Evolutionary conservation across 148 eudicot species (phyloP).

Genomic region (Persicaria tinctoria): DNA sequence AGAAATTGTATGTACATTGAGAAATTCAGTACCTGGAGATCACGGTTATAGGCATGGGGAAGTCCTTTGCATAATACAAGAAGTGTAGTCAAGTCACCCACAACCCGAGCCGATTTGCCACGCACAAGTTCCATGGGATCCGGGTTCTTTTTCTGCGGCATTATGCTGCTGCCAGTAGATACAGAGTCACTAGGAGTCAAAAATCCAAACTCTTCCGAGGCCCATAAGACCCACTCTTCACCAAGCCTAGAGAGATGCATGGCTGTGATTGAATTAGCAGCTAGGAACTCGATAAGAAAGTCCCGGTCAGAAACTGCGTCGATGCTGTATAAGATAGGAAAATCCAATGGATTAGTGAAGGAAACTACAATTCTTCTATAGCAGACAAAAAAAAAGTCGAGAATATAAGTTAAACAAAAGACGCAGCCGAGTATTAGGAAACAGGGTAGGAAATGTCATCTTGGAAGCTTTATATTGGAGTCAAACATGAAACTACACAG

Average conservation of each 20-base stretch:
- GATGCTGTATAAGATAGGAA: constrained; percentile 52
- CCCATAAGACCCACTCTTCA: constrained; percentile 99
- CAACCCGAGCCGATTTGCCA: constrained; percentile 87
- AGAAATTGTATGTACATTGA: neutral
- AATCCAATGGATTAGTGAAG: constrained; percentile 17
- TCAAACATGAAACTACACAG: neutral
- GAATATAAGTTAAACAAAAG: neutral
- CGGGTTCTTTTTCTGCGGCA: constrained; percentile 99
- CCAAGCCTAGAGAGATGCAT: constrained; percentile 95
- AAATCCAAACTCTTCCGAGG: constrained; percentile 96
- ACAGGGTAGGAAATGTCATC: neutral
- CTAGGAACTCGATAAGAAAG: constrained; percentile 91
- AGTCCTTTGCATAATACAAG: constrained; percentile 98
- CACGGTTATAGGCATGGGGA: constrained; percentile 96
- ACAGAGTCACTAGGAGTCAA: constrained; percentile 84
- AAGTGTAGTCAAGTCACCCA: constrained; percentile 83
- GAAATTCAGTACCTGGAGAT: constrained; percentile 57
- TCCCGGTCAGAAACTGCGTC: constrained; percentile 99
- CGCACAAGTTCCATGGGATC: constrained; percentile 99
- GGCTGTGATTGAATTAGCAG: constrained; percentile 87
- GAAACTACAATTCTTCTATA: neutral
- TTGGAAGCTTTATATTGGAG: neutral
- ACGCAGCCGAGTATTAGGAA: neutral
- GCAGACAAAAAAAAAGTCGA: neutral
- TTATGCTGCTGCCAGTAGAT: constrained; percentile 99